phyloP scores from a whole-genome alignment of 345 rosid genomes.

The Erodium maritimum region DNA sequence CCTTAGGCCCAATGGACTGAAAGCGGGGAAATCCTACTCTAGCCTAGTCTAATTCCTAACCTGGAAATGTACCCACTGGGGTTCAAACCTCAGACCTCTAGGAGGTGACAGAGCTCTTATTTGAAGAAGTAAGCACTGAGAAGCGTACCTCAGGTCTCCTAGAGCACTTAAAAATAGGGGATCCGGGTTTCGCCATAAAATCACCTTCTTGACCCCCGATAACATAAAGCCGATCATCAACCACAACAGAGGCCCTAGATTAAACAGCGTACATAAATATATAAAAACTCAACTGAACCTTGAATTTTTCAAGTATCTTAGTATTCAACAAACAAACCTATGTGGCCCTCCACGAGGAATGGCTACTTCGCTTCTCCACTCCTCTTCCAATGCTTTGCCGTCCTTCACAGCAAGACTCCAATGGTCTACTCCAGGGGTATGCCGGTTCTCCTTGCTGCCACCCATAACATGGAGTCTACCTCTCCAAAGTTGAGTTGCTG shows the following conservation, averaged over 20 bases:
- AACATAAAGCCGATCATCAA: conserved; percentile 56
- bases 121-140: not conserved
- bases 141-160: conserved; percentile 71
- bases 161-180: conserved; percentile 96
- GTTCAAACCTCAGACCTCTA: no score
- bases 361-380: conserved; percentile 83
- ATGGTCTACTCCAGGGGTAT: conserved; percentile 77
- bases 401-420: conserved; percentile 91
- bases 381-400: conserved; percentile 69
- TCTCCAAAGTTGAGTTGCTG: conserved; percentile 94
- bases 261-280: conserved; percentile 8
- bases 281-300: not conserved
- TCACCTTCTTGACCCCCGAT: conserved; percentile 99
- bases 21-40: no score
- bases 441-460: conserved; percentile 87
- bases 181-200: conserved; percentile 99
- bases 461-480: conserved; percentile 99
- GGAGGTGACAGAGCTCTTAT: no score
- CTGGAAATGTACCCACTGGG: no score
- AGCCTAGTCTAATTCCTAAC: no score
- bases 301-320: not conserved
- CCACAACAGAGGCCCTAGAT: conserved; percentile 70
- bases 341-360: conserved; percentile 99
- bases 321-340: conserved; percentile 31
- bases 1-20: no score